Evolutionary conservation across 116 monocot genomes (phyloP), one percentile per base, ranked within the genome.

Genomic region (Papilionanthe hybrid): DNA sequence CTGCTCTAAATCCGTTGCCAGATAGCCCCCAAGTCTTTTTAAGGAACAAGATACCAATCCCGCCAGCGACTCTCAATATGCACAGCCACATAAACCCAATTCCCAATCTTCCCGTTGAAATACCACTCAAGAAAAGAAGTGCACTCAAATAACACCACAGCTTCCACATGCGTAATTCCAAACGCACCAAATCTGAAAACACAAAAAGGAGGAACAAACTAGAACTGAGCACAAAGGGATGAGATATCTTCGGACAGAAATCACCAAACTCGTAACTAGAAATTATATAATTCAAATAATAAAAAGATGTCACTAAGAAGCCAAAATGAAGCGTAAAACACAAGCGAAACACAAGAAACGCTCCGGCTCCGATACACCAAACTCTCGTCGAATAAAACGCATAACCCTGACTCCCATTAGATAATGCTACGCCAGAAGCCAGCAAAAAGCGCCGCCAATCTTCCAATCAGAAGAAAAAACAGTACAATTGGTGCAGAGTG

Each of bases 401-500:
- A 22, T 28, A 75, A 45, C 44, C 23, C 43, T 48, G 19, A 25
- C 49, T n/a, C 72, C 47, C 75, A 20, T 75, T 12, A 17, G 7
- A 72, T 5, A 72, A 30, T 30, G 42, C 72, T 30, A 72, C 72
- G 23, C 7, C 22, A 27, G 9, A 44, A 75, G 4, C 23, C 72
- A 18, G 42, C 44, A 42, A 75, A 42, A 18, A 49, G 75, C 42
- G 47, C 44, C 20, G 9, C 44, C 73, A 15, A 73, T 73, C 73
- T 37, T 43, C 44, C n/a, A 42, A 73, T 3, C 18, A n/a, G 44
- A 28, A 75, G 48, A 75, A 48, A 2, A 42, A 73, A 20, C 47
- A 75, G 75, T 75, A 73, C 75, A 75, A 47, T 47, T 12, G 11
- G 42, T 48, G 73, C 42, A 75, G 75, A 48, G 49, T 15, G 1